Conservation (phyloP, 306 rosid species). For the Prunus padus region DNA sequence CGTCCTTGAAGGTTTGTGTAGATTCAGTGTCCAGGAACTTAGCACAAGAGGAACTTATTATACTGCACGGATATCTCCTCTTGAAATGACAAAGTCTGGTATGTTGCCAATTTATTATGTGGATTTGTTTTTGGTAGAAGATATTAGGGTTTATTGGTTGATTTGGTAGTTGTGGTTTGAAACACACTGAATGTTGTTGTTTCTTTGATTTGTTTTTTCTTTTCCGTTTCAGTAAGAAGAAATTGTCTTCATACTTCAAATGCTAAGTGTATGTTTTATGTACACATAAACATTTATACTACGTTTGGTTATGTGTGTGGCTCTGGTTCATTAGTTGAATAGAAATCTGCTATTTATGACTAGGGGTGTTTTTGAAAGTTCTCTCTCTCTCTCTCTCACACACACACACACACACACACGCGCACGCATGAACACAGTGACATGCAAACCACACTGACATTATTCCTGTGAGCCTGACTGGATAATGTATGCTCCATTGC, state of each 20-base stretch:
- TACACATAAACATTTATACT: neutral
- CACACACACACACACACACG: neutral
- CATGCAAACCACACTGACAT: neutral
- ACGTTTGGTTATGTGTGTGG: neutral
- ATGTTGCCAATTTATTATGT: conserved; percentile 16
- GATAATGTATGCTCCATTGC: neutral
- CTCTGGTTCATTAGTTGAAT: too few species aligned
- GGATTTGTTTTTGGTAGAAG: neutral
- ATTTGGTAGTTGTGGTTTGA: neutral
- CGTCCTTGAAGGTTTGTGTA: conserved; percentile 96
- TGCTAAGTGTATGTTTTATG: neutral
- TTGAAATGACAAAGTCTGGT: conserved; percentile 89
- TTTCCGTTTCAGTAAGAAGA: neutral
- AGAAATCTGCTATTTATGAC: neutral
- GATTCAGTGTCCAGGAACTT: conserved; percentile 89
- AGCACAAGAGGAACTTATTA: conserved; percentile 98
- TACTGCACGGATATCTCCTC: conserved; percentile 82
- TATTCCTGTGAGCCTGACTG: neutral
- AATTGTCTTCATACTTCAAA: neutral
- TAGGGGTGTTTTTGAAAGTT: neutral
- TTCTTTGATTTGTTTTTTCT: neutral
- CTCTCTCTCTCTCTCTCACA: neutral
- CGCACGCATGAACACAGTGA: neutral
- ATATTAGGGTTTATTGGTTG: conserved; percentile 1
- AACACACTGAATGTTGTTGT: neutral